These are phyloP conservation scores for Saccharomycopsis hybrid DNA, from an alignment of 1,139 yeast species.

Conservation along the genomic window DNA sequence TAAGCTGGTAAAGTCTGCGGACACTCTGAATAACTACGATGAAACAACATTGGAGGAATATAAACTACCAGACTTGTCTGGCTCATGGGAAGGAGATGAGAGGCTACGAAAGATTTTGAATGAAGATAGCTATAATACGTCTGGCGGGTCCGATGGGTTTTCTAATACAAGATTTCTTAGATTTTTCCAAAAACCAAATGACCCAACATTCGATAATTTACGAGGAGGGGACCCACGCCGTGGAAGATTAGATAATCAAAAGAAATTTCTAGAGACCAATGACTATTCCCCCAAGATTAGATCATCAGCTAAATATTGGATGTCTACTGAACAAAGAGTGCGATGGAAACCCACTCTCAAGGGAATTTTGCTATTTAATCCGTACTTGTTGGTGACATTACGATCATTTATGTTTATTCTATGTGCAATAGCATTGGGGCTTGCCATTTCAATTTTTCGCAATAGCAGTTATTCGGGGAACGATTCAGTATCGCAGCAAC, in stretches of 20 bases:
- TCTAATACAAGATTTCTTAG: slow-evolving; percentile 8
- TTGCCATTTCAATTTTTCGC: slow-evolving; percentile 59
- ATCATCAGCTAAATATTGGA: slow-evolving; percentile 61
- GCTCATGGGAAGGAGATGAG: slow-evolving; percentile 67
- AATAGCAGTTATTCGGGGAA: slow-evolving; percentile 39
- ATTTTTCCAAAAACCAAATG: slow-evolving; percentile 1
- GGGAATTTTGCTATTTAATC: slow-evolving; percentile 61
- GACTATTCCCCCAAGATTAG: slow-evolving; percentile 33
- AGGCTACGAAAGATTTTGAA: slow-evolving; percentile 51
- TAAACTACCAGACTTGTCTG: slow-evolving; percentile 32
- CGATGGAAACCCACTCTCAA: slow-evolving; percentile 59
- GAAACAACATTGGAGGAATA: slow-evolving; percentile 2
- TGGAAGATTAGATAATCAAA: not conserved
- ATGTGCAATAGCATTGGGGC: slow-evolving; percentile 55
- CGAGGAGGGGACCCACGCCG: too few relatives aligned
- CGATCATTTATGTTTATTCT: slow-evolving; percentile 62
- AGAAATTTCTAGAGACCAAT: slow-evolving; percentile 23
- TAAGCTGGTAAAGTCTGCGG: too few relatives aligned
- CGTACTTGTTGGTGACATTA: slow-evolving; percentile 72
- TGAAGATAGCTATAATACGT: slow-evolving; percentile 32
- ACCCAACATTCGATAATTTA: too few relatives aligned
- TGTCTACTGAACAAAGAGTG: slow-evolving; percentile 55
- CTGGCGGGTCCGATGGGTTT: slow-evolving; percentile 24
- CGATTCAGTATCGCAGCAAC: slow-evolving; percentile 59
- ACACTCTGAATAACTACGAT: too few relatives aligned